These are phyloP conservation scores for Cercospora berteroae DNA, from an alignment of 2,329 filamentous ascomycete genomes.

Conservation along the genomic window DNA sequence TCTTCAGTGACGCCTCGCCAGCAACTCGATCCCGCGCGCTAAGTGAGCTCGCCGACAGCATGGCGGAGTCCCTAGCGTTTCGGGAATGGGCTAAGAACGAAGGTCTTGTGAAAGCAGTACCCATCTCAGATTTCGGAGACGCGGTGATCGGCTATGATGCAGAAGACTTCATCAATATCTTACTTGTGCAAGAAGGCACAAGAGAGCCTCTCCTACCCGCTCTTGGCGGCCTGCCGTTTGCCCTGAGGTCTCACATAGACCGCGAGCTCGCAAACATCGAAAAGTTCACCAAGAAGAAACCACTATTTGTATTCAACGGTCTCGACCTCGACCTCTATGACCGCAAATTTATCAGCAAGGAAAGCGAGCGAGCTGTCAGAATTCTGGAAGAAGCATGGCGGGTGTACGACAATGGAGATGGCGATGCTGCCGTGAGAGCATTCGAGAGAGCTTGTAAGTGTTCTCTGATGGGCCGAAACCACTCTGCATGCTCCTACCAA, in stretches of 20 bases:
- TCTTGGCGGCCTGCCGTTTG: conserved; percentile 81
- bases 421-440: conserved; percentile 75
- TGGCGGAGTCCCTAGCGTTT: conserved; percentile 24
- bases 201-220: conserved; percentile 88
- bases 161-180: conserved; percentile 77
- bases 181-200: conserved; percentile 67
- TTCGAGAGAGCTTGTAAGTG: conserved; percentile 76
- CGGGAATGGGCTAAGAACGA: conserved; percentile 23
- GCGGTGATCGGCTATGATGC: conserved; percentile 50
- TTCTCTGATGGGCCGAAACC: not conserved
- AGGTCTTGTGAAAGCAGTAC: conserved; percentile 12
- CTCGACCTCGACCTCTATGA: conserved; percentile 53
- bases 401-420: conserved; percentile 77
- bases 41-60: conserved; percentile 2
- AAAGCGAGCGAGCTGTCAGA: conserved; percentile 29
- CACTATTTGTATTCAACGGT: conserved; percentile 89
- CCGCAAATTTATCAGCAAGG: conserved; percentile 28
- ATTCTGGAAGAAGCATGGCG: conserved; percentile 68
- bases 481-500: not conserved
- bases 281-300: conserved; percentile 60
- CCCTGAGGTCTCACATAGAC: conserved; percentile 69
- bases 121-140: conserved; percentile 34
- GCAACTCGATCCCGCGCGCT: not conserved
- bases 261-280: conserved; percentile 72
- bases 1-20: not conserved